phyloP scores from a whole-genome alignment of 345 rosid genomes.

The Jatropha curcas region DNA sequence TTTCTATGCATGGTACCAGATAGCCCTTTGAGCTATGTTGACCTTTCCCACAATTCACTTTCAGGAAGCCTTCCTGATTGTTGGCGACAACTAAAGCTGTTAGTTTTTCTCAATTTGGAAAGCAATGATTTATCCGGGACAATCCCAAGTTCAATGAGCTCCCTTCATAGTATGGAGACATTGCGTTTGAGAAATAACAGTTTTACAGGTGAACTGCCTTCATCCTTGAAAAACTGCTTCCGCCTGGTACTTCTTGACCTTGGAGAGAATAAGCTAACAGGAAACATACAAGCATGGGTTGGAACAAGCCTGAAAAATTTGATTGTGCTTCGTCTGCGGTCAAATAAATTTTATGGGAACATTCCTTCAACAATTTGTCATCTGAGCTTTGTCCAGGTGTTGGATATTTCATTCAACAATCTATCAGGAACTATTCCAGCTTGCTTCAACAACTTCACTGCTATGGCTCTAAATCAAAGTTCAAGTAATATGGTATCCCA shows the following conservation, averaged over 20 bases:
- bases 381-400: neutral
- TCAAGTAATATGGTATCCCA: neutral
- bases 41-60: neutral
- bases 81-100: neutral
- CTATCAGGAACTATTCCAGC: constrained; percentile 2
- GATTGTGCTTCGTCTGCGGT: neutral
- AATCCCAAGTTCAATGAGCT: neutral
- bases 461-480: neutral
- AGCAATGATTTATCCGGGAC: neutral
- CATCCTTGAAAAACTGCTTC: neutral
- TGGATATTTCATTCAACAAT: constrained; percentile 3
- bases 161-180: neutral
- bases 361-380: neutral
- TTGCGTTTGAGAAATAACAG: constrained; percentile 5
- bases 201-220: neutral
- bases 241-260: neutral
- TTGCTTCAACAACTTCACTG: neutral
- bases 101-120: neutral
- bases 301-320: neutral
- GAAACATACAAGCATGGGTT: neutral
- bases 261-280: neutral
- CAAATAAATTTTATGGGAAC: neutral
- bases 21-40: neutral
- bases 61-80: constrained; percentile 10
- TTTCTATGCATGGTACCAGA: neutral